These are phyloP conservation scores for Saprolegnia parasitica DNA, from an alignment of 352 stramenopile species.

Conservation along the genomic window DNA sequence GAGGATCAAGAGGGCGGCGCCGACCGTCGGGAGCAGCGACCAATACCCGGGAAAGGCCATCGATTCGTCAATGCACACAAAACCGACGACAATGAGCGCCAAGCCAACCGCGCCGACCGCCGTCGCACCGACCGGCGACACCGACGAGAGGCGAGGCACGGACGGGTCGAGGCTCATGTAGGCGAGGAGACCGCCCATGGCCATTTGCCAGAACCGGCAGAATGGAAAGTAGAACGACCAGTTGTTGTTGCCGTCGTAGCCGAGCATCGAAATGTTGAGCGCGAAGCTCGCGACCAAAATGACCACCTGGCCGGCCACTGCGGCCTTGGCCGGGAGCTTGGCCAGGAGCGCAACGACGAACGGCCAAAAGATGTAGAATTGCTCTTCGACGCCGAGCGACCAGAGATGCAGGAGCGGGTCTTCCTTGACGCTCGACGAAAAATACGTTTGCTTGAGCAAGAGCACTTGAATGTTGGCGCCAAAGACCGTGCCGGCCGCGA, in stretches of 20 bases:
- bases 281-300: slow-evolving; percentile 19
- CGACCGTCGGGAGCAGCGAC: slow-evolving; percentile 21
- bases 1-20: slow-evolving; percentile 8
- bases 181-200: slow-evolving; percentile 24
- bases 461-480: slow-evolving; percentile 26
- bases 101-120: background rate
- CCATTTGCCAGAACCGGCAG: slow-evolving; percentile 28
- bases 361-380: slow-evolving; percentile 31
- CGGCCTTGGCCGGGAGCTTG: background rate
- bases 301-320: background rate
- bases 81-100: slow-evolving; percentile 5
- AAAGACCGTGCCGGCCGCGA: slow-evolving; percentile 15
- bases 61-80: slow-evolving; percentile 18
- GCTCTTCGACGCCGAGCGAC: slow-evolving; percentile 29
- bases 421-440: slow-evolving; percentile 8
- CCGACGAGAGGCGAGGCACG: background rate
- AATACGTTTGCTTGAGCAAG: slow-evolving; percentile 8
- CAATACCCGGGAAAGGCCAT: slow-evolving; percentile 24
- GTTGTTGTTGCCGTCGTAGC: slow-evolving; percentile 18
- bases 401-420: slow-evolving; percentile 27
- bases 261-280: slow-evolving; percentile 18
- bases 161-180: background rate
- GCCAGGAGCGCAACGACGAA: slow-evolving; percentile 1
- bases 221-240: slow-evolving; percentile 29
- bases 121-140: background rate